phyloP scores from a whole-genome alignment of 148 eudicot genomes.

The Amaranthus palmeri region DNA sequence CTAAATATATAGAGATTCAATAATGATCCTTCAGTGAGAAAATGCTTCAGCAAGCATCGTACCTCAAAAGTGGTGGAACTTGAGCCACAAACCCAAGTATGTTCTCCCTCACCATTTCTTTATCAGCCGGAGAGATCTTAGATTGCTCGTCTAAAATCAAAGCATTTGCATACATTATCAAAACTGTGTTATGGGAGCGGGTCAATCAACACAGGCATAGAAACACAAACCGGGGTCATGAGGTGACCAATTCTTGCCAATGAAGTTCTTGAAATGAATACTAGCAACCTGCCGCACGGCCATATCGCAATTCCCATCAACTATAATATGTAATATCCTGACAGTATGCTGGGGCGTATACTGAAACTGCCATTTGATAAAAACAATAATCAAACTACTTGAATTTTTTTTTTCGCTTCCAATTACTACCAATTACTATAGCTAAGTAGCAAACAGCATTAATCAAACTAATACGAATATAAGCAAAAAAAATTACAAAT shows the following conservation, averaged over 20 bases:
- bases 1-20: not conserved
- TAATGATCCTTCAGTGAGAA: not conserved
- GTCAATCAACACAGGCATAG: conserved; percentile 1
- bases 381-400: not conserved
- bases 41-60: not conserved
- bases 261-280: conserved; percentile 87
- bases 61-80: conserved; percentile 85
- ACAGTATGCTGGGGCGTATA: conserved; percentile 89
- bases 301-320: conserved; percentile 82
- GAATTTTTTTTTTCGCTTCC: too few relatives aligned
- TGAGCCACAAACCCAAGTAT: conserved; percentile 74
- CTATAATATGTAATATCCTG: conserved; percentile 84
- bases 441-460: not conserved
- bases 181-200: not conserved
- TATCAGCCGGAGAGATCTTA: conserved; percentile 68
- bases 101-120: conserved; percentile 77
- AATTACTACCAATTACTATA: not conserved
- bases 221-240: conserved; percentile 68
- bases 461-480: not conserved
- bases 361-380: conserved; percentile 53
- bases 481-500: not conserved
- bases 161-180: conserved; percentile 5
- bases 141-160: conserved; percentile 64
- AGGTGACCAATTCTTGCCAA: conserved; percentile 93
- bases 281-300: conserved; percentile 95